A percentile compares a stretch with the other conserved stretches of the same genome.
phyloP scores from a whole-genome alignment of 75 land plant genomes.

The Picea sitchensis region DNA sequence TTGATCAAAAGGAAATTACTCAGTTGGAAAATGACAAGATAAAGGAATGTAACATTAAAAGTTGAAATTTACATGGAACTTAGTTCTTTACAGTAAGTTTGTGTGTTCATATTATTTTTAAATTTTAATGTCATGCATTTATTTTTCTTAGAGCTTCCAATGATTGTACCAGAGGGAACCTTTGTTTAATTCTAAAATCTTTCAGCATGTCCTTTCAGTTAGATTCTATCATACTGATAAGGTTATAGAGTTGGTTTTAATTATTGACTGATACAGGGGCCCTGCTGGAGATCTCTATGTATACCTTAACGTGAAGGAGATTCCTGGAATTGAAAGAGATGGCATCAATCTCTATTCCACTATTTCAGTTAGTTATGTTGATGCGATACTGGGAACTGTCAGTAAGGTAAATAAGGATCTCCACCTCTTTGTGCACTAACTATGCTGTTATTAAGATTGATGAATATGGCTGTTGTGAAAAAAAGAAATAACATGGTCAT shows the following conservation, averaged over 20 bases:
- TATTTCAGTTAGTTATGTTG: slow-evolving; percentile 75
- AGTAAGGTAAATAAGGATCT: slow-evolving; percentile 50
- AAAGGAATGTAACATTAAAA: not conserved
- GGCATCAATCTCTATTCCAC: slow-evolving; percentile 91
- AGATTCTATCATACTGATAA: not conserved
- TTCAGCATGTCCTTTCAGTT: not conserved
- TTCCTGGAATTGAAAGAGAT: slow-evolving; percentile 84
- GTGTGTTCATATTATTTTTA: not conserved
- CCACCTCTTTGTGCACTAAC: not conserved
- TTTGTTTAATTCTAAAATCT: not conserved
- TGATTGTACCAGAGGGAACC: not conserved
- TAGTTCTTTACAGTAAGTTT: not conserved
- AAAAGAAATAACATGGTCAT: not conserved
- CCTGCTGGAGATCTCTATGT: slow-evolving; percentile 97
- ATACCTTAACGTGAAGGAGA: slow-evolving; percentile 79
- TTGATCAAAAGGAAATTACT: not conserved
- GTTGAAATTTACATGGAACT: not conserved
- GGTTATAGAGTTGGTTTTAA: not conserved
- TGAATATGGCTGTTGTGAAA: not conserved
- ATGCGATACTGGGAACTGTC: slow-evolving; percentile 87
- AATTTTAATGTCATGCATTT: not conserved
- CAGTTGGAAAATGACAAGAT: not conserved
- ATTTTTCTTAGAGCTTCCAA: not conserved
- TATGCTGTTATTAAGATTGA: not conserved
- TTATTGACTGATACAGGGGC: slow-evolving; percentile 50